Base-by-base conservation (phyloP, 2,329 filamentous ascomycete species). In the Diatrype stigma region DNA sequence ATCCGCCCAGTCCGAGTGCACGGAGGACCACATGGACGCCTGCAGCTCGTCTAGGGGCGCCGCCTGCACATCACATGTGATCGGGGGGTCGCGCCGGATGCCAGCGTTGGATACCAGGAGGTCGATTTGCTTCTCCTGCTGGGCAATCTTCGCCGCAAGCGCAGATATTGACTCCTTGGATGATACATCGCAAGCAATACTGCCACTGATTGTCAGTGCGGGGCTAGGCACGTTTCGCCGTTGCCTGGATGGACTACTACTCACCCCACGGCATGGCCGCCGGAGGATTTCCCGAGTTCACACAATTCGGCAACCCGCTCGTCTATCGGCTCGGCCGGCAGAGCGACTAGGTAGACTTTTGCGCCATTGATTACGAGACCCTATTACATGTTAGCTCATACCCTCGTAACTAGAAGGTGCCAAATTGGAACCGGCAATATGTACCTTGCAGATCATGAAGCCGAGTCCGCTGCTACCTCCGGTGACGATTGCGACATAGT, bases 51-150 rank as follows among this genome's bases (percentile, higher is more conserved):
- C 19, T 0, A 78, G 57, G 0, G 73, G 58, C 1, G 73, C 73
- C 1, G 62, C 63, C 7, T 76, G 60, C 7, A 76, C 73, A 51
- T 77, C 62, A 59, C 75, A 79, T n/a, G 62, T 47, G 1, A 64
- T 51, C 0, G 64, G 67, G 1, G 75, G 71, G 50, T 78, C 75
- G 30, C 74, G 66, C 28, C 76, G 61, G 47, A 78, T 75, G 8
- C 75, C 74, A 2, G 75, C 75, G 57, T 78, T 77, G 47, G 75
- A 77, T 44, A 76, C 65, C 8, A 78, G 66, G 22, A 78, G 72
- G 55, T 78, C 75, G 57, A 40, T 71, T 67, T n/a, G 48, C 60
- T 56, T 75, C 72, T 19, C 59, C 60, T n/a, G 37, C 26, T 59
- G 42, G n/a, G 58, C 54, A 16, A 76, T 59, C 5, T 59, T 56